Percentiles rank a stretch among this genome's conserved stretches.
These are phyloP conservation scores for Allomyces arbusculus DNA, from an alignment of 192 early-diverging fungal genomes.

Conservation along the genomic window DNA sequence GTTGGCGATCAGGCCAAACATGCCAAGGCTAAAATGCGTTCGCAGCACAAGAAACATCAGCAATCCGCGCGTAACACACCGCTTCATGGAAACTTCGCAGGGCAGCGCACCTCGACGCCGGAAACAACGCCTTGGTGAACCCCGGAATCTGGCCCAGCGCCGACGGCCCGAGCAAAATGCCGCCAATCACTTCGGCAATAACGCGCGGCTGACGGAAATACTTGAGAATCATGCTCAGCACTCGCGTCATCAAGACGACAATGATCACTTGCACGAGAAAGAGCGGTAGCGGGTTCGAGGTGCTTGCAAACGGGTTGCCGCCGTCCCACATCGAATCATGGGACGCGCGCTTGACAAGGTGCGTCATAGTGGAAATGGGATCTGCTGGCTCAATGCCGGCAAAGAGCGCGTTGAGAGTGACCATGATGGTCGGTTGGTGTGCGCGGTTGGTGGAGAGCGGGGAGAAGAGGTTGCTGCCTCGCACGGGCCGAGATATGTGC, in stretches of 20 bases:
- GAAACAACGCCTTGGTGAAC: slow-evolving; percentile 53
- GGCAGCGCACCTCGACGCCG: slow-evolving; percentile 13
- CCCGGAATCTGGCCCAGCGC: slow-evolving; percentile 51
- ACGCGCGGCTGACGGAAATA: slow-evolving; percentile 60
- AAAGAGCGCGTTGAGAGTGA: too few species aligned
- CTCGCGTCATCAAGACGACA: slow-evolving; percentile 48
- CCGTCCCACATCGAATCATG: background rate
- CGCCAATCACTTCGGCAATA: slow-evolving; percentile 79
- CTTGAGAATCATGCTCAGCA: slow-evolving; percentile 37
- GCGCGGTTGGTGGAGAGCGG: too few species aligned
- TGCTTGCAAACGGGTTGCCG: background rate
- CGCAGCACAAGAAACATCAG: too few species aligned
- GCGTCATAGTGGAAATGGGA: too few species aligned
- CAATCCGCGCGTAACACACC: too few species aligned
- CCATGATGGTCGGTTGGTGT: too few species aligned
- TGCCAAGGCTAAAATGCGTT: slow-evolving; percentile 20
- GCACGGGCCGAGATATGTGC: too few species aligned
- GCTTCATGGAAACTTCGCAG: too few species aligned
- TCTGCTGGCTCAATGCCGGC: too few species aligned
- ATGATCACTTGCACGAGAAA: slow-evolving; percentile 64
- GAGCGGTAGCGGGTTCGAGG: slow-evolving; percentile 32
- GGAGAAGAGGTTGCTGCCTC: too few species aligned
- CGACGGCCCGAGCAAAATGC: slow-evolving; percentile 73
- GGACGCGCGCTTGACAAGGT: background rate
- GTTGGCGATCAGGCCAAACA: slow-evolving; percentile 58